These are phyloP conservation scores for Nakazawaea ernobii DNA, from an alignment of 805 yeast genomes.

Conservation along the genomic window DNA sequence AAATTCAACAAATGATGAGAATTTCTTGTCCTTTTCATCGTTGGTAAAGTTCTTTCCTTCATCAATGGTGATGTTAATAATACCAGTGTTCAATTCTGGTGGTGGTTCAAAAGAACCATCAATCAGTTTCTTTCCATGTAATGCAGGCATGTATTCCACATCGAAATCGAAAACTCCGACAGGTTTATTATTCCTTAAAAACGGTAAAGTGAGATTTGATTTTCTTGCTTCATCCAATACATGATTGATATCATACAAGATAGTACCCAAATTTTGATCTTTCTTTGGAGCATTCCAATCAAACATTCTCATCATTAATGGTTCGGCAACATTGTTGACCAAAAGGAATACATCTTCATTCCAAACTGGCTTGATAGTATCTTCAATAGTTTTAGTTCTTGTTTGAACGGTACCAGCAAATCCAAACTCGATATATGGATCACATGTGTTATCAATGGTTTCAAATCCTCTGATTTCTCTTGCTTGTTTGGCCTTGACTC, in stretches of 20 bases:
- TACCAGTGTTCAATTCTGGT: slow-evolving; percentile 93
- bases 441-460: slow-evolving; percentile 71
- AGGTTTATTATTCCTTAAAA: slow-evolving; percentile 77
- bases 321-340: slow-evolving; percentile 73
- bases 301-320: slow-evolving; percentile 61
- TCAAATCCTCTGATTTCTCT: slow-evolving; percentile 63
- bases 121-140: slow-evolving; percentile 53
- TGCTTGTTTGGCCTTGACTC: slow-evolving; percentile 63
- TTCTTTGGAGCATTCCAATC: slow-evolving; percentile 76
- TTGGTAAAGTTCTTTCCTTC: slow-evolving; percentile 26
- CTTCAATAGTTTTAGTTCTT: slow-evolving; percentile 60
- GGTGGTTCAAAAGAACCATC: slow-evolving; percentile 84
- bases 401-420: slow-evolving; percentile 55
- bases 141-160: slow-evolving; percentile 69
- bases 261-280: slow-evolving; percentile 75
- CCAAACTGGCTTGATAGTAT: slow-evolving; percentile 76
- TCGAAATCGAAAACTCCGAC: slow-evolving; percentile 73
- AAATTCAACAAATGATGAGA: slow-evolving; percentile 66
- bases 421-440: slow-evolving; percentile 81
- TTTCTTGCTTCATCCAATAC: slow-evolving; percentile 50
- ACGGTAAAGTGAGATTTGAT: slow-evolving; percentile 43
- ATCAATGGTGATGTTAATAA: slow-evolving; percentile 44
- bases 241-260: slow-evolving; percentile 66
- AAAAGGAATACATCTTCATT: slow-evolving; percentile 71
- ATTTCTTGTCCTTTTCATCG: slow-evolving; percentile 38